Evolutionary conservation across 176 grass and related monocot species (phyloP).

Genomic region (Rhipidocladum racemiflorum): DNA sequence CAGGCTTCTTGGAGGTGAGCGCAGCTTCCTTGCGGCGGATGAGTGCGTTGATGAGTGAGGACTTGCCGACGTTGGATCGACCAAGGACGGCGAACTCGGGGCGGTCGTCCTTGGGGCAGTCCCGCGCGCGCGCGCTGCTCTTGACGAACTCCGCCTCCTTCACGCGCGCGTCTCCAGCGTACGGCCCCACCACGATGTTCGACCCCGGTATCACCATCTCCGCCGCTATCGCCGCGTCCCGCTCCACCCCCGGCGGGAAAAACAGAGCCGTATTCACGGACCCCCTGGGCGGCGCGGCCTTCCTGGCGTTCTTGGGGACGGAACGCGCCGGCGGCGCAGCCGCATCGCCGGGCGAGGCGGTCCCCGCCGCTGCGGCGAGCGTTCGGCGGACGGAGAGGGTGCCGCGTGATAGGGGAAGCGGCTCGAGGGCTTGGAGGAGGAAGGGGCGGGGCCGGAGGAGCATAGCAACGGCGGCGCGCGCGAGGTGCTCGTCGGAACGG

Average conservation of each 20-base stretch:
- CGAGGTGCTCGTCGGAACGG: slow-evolving; percentile 19
- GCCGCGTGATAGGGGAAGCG: not conserved
- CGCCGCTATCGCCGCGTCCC: slow-evolving; percentile 33
- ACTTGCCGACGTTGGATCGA: slow-evolving; percentile 90
- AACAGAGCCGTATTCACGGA: slow-evolving; percentile 57
- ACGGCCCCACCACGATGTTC: slow-evolving; percentile 85
- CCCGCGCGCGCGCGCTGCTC: slow-evolving; percentile 64
- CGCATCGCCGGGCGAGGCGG: no score
- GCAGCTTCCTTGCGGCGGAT: slow-evolving; percentile 83
- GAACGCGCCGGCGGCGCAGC: no score
- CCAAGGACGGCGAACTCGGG: slow-evolving; percentile 90
- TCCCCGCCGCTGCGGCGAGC: not conserved
- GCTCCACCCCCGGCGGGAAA: slow-evolving; percentile 64
- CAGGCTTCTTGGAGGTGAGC: slow-evolving; percentile 93
- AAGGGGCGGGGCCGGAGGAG: slow-evolving; percentile 39
- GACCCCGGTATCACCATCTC: slow-evolving; percentile 84
- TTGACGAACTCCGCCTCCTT: slow-evolving; percentile 72
- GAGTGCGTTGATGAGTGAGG: slow-evolving; percentile 84
- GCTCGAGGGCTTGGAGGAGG: slow-evolving; percentile 30
- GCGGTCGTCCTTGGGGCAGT: slow-evolving; percentile 78
- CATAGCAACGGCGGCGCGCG: slow-evolving; percentile 36
- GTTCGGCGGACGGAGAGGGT: slow-evolving; percentile 19
- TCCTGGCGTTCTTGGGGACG: not conserved
- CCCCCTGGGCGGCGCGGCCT: not conserved
- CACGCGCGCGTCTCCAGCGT: slow-evolving; percentile 69